phyloP scores from a whole-genome alignment of 73 alveolate genomes.

The Paramecium octaurelia region DNA sequence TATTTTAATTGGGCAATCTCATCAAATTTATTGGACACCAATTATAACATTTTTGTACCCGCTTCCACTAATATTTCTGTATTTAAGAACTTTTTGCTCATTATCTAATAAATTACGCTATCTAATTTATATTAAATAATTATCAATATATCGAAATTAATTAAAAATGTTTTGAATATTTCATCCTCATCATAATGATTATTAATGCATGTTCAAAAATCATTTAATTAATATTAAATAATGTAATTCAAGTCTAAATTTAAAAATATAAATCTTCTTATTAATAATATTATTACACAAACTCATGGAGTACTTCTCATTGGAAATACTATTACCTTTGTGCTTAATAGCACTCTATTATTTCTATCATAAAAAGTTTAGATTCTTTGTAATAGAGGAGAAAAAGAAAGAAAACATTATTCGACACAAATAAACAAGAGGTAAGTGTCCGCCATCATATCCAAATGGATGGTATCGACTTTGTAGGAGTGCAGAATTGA shows the following conservation, averaged over 20 bases:
- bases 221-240: too few species aligned
- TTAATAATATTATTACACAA: background rate
- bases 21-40: background rate
- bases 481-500: conserved; percentile 46
- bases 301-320: background rate
- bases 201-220: background rate
- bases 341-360: background rate
- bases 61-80: conserved; percentile 5
- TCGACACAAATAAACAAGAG: conserved; percentile 38
- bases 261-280: background rate
- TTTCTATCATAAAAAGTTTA: background rate
- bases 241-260: background rate
- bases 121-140: background rate
- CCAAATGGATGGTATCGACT: conserved; percentile 72
- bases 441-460: conserved; percentile 57
- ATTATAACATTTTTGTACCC: background rate
- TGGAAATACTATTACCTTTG: background rate
- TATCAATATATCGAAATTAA: background rate
- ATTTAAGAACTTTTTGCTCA: background rate
- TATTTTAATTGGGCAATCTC: background rate
- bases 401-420: background rate
- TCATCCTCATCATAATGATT: background rate
- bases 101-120: background rate
- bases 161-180: background rate
- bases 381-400: background rate